These are phyloP conservation scores for Calocera viscosa DNA, from an alignment of 768 basidiomycete species.

Conservation along the genomic window DNA sequence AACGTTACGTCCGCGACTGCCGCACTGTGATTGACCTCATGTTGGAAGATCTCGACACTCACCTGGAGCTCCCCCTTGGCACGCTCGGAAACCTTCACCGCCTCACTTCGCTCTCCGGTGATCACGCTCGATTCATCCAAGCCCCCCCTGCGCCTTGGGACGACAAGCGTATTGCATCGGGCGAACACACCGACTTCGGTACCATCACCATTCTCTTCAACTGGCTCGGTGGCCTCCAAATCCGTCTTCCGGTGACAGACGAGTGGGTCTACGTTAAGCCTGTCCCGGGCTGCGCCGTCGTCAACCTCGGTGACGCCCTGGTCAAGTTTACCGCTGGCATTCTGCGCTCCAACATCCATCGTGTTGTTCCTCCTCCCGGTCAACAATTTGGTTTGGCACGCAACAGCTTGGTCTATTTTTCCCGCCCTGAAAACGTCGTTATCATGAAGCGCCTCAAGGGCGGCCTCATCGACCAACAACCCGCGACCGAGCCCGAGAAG, in stretches of 20 bases:
- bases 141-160: conserved; percentile 10
- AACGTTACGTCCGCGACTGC: conserved; percentile 15
- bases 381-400: conserved; percentile 40
- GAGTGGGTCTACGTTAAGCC: conserved; percentile 31
- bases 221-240: conserved; percentile 18
- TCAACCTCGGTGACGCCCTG: conserved; percentile 53
- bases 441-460: conserved; percentile 37
- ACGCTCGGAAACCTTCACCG: conserved; percentile 16
- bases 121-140: conserved; percentile 18
- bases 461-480: conserved; percentile 17
- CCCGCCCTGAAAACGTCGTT: conserved; percentile 44
- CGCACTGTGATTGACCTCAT: conserved; percentile 15
- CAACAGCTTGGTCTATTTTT: conserved; percentile 61
- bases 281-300: conserved; percentile 43
- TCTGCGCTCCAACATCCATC: conserved; percentile 50
- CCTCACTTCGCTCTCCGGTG: conserved; percentile 14
- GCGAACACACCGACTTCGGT: conserved; percentile 19
- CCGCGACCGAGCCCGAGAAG: neutral
- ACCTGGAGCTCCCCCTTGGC: conserved; percentile 15
- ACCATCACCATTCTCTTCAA: conserved; percentile 18
- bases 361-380: conserved; percentile 48
- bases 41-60: conserved; percentile 13
- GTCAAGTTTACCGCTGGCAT: conserved; percentile 52
- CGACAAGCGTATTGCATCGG: conserved; percentile 12
- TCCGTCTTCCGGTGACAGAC: conserved; percentile 13